These are phyloP conservation scores for Serendipita sp. DNA, from an alignment of 768 basidiomycete genomes.

Conservation along the genomic window DNA sequence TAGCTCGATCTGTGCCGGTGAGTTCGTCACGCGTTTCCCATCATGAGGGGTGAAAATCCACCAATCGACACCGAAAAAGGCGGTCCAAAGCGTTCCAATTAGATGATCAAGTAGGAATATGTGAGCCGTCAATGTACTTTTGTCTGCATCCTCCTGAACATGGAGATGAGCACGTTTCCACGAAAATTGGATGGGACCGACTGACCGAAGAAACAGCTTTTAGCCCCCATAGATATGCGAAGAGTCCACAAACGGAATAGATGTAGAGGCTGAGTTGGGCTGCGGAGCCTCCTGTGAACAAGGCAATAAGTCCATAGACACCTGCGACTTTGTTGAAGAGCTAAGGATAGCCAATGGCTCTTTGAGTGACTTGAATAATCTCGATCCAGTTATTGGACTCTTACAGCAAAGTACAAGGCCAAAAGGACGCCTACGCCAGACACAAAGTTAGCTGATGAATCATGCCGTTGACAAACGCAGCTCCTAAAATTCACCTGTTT, in stretches of 20 bases:
- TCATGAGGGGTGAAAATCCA: constrained; percentile 89
- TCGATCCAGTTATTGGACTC: constrained; percentile 21
- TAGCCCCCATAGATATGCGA: constrained; percentile 75
- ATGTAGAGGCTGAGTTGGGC: constrained; percentile 85
- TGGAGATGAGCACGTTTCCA: not conserved
- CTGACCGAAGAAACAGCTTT: constrained; percentile 72
- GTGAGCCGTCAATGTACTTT: constrained; percentile 80
- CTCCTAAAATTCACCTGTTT: constrained; percentile 38
- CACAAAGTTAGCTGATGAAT: not conserved
- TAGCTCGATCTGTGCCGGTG: constrained; percentile 75
- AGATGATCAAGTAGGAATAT: constrained; percentile 85
- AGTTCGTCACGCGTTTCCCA: constrained; percentile 64
- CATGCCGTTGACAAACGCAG: not conserved
- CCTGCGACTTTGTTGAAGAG: constrained; percentile 96
- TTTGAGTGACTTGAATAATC: not conserved
- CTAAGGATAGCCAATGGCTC: constrained; percentile 26
- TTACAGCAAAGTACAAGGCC: constrained; percentile 74
- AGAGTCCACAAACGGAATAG: constrained; percentile 74
- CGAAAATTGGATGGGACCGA: constrained; percentile 12
- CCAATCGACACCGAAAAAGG: constrained; percentile 81
- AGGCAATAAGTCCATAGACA: constrained; percentile 86
- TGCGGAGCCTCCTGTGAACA: constrained; percentile 81
- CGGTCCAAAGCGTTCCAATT: constrained; percentile 80
- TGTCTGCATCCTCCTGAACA: constrained; percentile 69
- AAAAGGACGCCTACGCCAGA: constrained; percentile 47